These are phyloP conservation scores for Lactarius hengduanensis DNA, from an alignment of 768 basidiomycete genomes.

Conservation along the genomic window DNA sequence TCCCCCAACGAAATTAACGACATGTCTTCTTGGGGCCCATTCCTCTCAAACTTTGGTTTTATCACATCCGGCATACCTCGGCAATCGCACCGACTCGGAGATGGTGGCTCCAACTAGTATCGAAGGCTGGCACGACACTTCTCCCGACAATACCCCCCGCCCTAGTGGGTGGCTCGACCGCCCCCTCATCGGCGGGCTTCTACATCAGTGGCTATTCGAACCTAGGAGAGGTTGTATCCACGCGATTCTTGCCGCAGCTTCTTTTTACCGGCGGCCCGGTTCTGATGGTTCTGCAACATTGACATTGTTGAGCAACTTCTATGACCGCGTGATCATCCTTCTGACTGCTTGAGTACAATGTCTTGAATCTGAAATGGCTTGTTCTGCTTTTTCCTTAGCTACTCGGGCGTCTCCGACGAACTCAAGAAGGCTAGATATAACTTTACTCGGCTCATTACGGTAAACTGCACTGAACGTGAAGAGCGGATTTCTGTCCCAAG, in stretches of 20 bases:
- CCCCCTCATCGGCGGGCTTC: background rate
- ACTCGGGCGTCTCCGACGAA: background rate
- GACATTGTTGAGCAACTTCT: background rate
- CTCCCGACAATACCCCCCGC: background rate
- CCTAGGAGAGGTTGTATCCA: background rate
- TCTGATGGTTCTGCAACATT: background rate
- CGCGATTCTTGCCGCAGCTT: background rate
- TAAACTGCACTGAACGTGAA: background rate
- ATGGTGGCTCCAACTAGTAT: background rate
- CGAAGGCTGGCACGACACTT: background rate
- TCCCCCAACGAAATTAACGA: background rate
- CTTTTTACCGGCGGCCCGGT: background rate
- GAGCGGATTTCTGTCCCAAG: background rate
- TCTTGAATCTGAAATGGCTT: background rate
- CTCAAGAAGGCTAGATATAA: background rate
- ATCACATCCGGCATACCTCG: background rate
- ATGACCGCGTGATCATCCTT: slow-evolving; percentile 9
- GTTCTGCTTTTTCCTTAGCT: background rate
- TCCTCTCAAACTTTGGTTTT: background rate
- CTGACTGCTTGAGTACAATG: slow-evolving; percentile 2
- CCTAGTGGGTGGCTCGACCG: background rate
- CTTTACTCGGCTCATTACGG: background rate
- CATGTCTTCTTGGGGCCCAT: background rate
- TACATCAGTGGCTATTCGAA: background rate
- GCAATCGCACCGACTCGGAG: background rate